Conservation (phyloP, 1,284 basidiomycete genomes). For the Ustilago loliicola region DNA sequence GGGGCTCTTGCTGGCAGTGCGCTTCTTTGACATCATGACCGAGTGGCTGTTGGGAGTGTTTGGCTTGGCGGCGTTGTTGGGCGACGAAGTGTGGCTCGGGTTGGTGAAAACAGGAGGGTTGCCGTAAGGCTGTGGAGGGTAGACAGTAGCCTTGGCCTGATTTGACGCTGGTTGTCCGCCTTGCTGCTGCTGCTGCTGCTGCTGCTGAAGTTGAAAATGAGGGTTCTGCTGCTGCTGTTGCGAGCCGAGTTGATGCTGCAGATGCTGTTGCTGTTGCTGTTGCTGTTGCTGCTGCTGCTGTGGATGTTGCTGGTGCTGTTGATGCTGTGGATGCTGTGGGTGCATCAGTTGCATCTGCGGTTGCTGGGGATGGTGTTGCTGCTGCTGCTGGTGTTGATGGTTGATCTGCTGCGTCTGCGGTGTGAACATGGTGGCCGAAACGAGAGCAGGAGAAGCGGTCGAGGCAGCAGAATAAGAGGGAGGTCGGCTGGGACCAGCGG, state of each 20-base stretch:
- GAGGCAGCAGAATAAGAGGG: constrained; percentile 23
- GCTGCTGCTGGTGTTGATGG: constrained; percentile 34
- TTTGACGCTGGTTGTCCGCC: constrained; percentile 22
- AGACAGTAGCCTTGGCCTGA: constrained; percentile 37
- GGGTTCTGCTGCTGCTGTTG: constrained; percentile 34
- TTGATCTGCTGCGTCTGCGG: constrained; percentile 34
- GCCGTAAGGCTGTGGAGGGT: constrained; percentile 59
- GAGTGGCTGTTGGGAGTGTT: constrained; percentile 41
- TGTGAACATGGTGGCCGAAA: constrained; percentile 40
- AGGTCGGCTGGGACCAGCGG: constrained; percentile 29
- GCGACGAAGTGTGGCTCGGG: constrained; percentile 47
- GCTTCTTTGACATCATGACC: constrained; percentile 53
- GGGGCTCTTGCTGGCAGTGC: constrained; percentile 57
- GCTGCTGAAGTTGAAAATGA: constrained; percentile 25
- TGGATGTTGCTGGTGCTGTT: constrained; percentile 30
- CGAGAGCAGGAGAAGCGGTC: constrained; percentile 33
- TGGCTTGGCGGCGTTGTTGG: constrained; percentile 42
- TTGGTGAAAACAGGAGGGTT: constrained; percentile 37
- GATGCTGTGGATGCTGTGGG: constrained; percentile 39
- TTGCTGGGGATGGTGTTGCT: constrained; percentile 25
- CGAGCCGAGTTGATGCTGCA: constrained; percentile 23
- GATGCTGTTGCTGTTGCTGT: constrained; percentile 22
- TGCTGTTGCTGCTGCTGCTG: constrained; percentile 32
- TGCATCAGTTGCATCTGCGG: constrained; percentile 33
- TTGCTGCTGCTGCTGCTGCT: constrained; percentile 28